phyloP scores from a whole-genome alignment of 805 yeast genomes.

The Maudiozyma bulderi region DNA sequence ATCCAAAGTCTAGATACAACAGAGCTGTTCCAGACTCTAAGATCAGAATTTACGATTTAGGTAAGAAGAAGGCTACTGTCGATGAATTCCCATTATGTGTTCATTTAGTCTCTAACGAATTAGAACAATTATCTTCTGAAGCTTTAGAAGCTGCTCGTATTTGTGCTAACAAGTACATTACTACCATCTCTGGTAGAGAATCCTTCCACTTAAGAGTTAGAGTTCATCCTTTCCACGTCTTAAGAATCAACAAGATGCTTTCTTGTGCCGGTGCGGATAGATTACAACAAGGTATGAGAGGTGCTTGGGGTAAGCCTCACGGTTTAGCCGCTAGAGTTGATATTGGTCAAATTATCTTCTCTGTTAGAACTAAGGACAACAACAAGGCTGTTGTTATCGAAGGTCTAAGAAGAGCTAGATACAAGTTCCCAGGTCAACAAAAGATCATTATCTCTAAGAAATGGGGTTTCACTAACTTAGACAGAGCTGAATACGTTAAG shows the following conservation, averaged over 20 bases:
- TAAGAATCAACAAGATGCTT: constrained; percentile 99
- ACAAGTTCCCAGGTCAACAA: constrained; percentile 99
- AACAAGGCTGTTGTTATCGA: constrained; percentile 97
- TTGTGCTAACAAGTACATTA: constrained; percentile 98
- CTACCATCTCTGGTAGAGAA: constrained; percentile 97
- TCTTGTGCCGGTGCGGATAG: constrained; percentile 99
- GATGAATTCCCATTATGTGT: constrained; percentile 99
- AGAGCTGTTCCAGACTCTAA: constrained; percentile 99
- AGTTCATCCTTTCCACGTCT: constrained; percentile 99
- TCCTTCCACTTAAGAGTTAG: constrained; percentile 99
- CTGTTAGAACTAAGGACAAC: constrained; percentile 96
- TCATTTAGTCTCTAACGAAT: constrained; percentile 98
- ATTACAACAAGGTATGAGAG: constrained; percentile 99
- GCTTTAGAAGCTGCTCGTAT: constrained; percentile 99
- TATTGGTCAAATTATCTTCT: constrained; percentile 97
- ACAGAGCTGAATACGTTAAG: constrained; percentile 93
- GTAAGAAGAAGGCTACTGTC: constrained; percentile 99
- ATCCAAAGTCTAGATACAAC: constrained; percentile 99
- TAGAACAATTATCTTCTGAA: constrained; percentile 98
- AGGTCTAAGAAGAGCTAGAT: constrained; percentile 99
- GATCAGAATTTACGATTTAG: constrained; percentile 98
- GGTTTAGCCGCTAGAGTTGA: constrained; percentile 99
- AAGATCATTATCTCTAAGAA: constrained; percentile 98
- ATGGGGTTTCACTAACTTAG: constrained; percentile 99
- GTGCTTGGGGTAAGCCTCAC: constrained; percentile 99